phyloP scores from a whole-genome alignment of 2,329 filamentous ascomycete species.

The Aspergillus oerlinghausenensis region DNA sequence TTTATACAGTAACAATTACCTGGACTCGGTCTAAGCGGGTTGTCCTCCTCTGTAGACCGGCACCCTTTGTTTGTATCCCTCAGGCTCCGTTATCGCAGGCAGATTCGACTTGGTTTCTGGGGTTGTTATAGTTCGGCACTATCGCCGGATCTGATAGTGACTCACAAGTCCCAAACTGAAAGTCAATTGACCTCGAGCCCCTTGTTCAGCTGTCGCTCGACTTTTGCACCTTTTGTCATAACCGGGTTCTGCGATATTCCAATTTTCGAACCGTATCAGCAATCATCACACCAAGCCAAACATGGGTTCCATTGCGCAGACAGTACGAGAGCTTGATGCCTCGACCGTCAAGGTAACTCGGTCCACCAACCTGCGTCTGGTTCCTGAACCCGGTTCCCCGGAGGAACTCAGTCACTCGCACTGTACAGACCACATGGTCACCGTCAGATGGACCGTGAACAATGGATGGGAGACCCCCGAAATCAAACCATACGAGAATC shows the following conservation, averaged over 20 bases:
- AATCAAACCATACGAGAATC: constrained; percentile 70
- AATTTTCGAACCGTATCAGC: not conserved
- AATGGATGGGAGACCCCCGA: constrained; percentile 70
- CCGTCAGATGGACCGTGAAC: constrained; percentile 60
- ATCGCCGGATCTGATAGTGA: constrained; percentile 4
- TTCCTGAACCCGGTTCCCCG: constrained; percentile 36
- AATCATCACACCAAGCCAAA: not conserved
- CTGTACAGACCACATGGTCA: constrained; percentile 86
- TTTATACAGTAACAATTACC: not conserved
- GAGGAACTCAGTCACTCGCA: constrained; percentile 37
- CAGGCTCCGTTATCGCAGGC: not conserved
- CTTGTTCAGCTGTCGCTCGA: not conserved
- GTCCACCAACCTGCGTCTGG: constrained; percentile 30
- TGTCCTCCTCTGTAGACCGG: not conserved
- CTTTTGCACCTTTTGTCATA: not conserved
- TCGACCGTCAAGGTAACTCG: constrained; percentile 38
- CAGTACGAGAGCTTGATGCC: constrained; percentile 34
- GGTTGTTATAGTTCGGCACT: not conserved
- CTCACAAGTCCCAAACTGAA: constrained; percentile 3
- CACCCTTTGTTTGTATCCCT: not conserved
- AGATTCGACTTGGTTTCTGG: not conserved
- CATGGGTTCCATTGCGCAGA: constrained; percentile 29
- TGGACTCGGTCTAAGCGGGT: not conserved
- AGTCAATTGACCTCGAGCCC: not conserved
- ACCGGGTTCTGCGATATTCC: not conserved